phyloP scores from a whole-genome alignment of 2,329 filamentous ascomycete species.

The Helicocarpus griseus region DNA sequence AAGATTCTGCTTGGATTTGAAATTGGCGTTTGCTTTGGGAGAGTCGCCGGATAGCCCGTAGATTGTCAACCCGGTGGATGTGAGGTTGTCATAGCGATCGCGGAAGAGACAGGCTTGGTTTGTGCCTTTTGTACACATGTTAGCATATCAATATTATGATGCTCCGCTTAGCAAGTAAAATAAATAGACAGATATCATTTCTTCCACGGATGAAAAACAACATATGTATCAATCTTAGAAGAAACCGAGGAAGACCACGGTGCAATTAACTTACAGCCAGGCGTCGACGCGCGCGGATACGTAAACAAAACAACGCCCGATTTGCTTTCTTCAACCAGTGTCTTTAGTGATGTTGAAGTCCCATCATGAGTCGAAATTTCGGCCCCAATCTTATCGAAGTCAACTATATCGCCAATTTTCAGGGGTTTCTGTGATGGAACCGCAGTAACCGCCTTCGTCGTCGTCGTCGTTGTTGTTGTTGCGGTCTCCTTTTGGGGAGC shows the following conservation, averaged over 20 bases:
- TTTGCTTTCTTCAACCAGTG: constrained; percentile 73
- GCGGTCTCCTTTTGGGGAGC: constrained; percentile 24
- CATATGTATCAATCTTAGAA: constrained; percentile 3
- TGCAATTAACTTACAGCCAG: constrained; percentile 62
- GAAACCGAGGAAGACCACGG: background rate
- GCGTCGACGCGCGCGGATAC: constrained; percentile 89
- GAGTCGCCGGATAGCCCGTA: constrained; percentile 84
- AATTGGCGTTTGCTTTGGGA: constrained; percentile 83
- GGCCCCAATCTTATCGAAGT: constrained; percentile 48
- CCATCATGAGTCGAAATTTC: constrained; percentile 82
- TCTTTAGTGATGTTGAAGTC: constrained; percentile 65
- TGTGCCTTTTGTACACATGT: constrained; percentile 55
- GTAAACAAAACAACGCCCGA: constrained; percentile 86
- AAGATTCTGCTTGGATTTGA: constrained; percentile 83
- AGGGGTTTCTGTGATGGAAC: constrained; percentile 8
- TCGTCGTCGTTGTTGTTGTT: too few relatives aligned
- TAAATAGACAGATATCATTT: background rate
- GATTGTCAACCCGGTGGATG: constrained; percentile 69
- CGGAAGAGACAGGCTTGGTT: constrained; percentile 90
- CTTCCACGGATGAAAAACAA: background rate
- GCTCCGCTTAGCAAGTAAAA: background rate
- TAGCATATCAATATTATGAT: background rate
- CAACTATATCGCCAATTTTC: constrained; percentile 39
- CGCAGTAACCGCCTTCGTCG: constrained; percentile 13
- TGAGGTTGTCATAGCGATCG: constrained; percentile 68